phyloP scores from a whole-genome alignment of 805 yeast species.

The Metschnikowia peoriensis region DNA sequence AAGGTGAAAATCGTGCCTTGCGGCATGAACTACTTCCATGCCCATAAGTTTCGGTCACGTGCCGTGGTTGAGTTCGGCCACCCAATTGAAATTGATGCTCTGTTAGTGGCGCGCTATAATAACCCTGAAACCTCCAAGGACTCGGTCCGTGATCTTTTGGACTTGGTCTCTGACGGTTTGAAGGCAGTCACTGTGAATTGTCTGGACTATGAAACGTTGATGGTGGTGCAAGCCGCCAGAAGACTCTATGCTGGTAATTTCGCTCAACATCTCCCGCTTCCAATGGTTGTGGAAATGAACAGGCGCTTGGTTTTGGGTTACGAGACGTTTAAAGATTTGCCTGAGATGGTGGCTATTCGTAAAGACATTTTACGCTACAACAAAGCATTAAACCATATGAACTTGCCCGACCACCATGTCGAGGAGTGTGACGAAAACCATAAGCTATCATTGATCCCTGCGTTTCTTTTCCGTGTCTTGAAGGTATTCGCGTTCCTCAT shows the following conservation, averaged over 20 bases:
- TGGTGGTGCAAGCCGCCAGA: conserved; percentile 89
- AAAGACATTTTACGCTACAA: conserved; percentile 70
- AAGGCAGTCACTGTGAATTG: conserved; percentile 85
- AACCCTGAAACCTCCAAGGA: conserved; percentile 66
- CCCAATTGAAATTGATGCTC: conserved; percentile 63
- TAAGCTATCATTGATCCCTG: conserved; percentile 45
- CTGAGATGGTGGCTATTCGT: conserved; percentile 59
- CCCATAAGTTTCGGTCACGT: conserved; percentile 91
- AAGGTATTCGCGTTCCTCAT: conserved; percentile 56
- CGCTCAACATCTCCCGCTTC: conserved; percentile 68
- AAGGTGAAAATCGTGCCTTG: conserved; percentile 90
- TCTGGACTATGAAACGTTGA: conserved; percentile 84
- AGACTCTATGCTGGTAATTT: conserved; percentile 79
- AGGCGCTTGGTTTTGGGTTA: conserved; percentile 84
- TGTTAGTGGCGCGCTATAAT: conserved; percentile 62
- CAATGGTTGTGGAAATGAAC: conserved; percentile 86
- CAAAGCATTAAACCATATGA: conserved; percentile 46
- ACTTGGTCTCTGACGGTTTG: conserved; percentile 67
- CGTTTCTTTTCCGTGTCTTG: conserved; percentile 56
- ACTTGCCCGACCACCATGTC: conserved; percentile 60
- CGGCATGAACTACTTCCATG: conserved; percentile 96
- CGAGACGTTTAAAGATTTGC: conserved; percentile 67
- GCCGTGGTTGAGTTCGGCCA: conserved; percentile 94
- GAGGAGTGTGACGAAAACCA: conserved; percentile 53
- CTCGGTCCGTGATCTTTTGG: conserved; percentile 71